These are phyloP conservation scores for Tetragonia tetragonoides DNA, from an alignment of 148 eudicot genomes.

Conservation along the genomic window DNA sequence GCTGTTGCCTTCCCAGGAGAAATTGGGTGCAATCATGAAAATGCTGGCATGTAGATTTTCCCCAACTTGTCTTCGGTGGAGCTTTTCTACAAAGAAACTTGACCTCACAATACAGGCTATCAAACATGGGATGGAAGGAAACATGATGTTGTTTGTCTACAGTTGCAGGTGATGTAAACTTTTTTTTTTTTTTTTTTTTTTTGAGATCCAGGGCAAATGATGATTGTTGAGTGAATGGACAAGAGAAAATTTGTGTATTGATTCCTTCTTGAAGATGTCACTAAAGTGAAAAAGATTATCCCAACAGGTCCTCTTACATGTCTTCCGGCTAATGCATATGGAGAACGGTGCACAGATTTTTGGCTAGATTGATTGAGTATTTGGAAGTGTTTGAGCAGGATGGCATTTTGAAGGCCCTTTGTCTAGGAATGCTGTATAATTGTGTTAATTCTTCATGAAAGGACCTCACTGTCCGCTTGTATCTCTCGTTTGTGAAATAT, in stretches of 20 bases:
- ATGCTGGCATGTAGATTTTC: background rate
- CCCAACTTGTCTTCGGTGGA: background rate
- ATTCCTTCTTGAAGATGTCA: background rate
- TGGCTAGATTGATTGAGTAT: background rate
- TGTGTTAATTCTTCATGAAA: background rate
- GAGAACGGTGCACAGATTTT: background rate
- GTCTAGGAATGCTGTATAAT: background rate
- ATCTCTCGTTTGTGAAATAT: background rate
- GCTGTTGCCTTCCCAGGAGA: slow-evolving; percentile 6
- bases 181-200: no score
- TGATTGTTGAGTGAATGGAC: no score
- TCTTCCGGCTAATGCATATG: background rate
- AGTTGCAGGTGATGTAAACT: background rate
- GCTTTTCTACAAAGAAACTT: background rate
- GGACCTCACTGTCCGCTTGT: background rate
- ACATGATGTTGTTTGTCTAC: slow-evolving; percentile 1
- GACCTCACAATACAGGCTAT: background rate
- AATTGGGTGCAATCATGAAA: slow-evolving; percentile 5
- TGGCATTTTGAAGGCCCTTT: background rate
- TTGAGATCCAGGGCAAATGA: no score
- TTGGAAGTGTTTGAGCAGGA: background rate
- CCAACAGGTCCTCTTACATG: background rate
- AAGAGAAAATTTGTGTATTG: background rate
- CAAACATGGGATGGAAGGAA: background rate
- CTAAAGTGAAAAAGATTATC: background rate